Base-by-base conservation (phyloP, 225 moss, liverwort and hornwort species). In the Sphagnum tenellum region DNA sequence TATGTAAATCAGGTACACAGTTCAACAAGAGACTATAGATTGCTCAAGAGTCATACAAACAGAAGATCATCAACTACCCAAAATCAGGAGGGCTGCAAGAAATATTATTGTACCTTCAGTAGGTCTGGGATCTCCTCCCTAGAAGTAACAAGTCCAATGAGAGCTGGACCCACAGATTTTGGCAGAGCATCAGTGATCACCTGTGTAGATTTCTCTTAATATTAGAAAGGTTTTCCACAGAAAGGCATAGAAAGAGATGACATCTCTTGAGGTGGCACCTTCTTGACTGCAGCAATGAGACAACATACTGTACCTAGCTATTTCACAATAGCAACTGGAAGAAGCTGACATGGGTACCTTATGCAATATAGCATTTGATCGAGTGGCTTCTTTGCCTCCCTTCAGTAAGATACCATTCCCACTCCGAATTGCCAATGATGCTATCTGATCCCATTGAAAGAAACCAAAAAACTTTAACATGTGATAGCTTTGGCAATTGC, bases 61-160 rank as follows among this genome's bases (percentile, higher is more conserved):
- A 52, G 52, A 52, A 2, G 52, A 5, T 52, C 52, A 29, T 0
- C 9, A 52, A 52, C 9, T 52, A 52, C 9, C 7, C 6, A 52
- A 52, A 9, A 52, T 5, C 6, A 52, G 9, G 2, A 52, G 52
- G 7, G 52, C 52, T 52, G 52, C 52, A 52, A 52, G 52, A 9
- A 52, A 52, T 5, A 52, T 9, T 52, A 52, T 2, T 64, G 8
- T 73, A 95, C 94, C 95, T 88, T 86, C 46, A 96, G 76, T 49
- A 98, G 89, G 75, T 92, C 92, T 12, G 88, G 87, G 71, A 98
- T 98, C 59, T 98, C 92, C 50, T 98, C 92, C 77, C 96, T 87
- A 6, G 88, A 81, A 54, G 92, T 88, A 45, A 98, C 87, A 63
- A 98, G 72, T 7, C 92, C 90, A 70, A 98, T 98, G 10, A 98